Evolutionary conservation across 2,329 filamentous ascomycete genomes (phyloP), one percentile per base, ranked within the genome.

Genomic region (Colletotrichum euphorbiae): DNA sequence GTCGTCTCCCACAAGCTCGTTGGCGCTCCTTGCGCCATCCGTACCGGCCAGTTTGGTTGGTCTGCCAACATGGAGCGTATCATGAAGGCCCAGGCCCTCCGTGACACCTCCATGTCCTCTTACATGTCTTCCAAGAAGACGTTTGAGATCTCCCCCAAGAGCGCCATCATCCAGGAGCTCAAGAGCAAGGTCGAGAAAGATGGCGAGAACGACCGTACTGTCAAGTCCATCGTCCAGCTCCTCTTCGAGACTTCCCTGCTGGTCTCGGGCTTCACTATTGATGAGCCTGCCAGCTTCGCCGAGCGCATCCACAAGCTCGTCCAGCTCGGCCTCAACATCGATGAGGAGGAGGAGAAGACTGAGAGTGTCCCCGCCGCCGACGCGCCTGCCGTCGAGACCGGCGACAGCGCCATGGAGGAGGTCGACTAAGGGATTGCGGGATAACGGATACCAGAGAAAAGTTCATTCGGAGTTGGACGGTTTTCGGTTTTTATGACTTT

Each of bases 71-170:
- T 99, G 96, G 96, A 99, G 90, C 96, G 96, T 88, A 99, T 99
- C 91, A 99, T 99, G 96, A 99, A 99, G 92, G 96, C 96, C 31
- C 96, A 99, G 89, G 96, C 96, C 79, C 95, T 99, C 78, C 96
- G 96, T 86, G 96, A 99, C 87, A 99, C 96, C 75, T 98, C 94
- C 78, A 99, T 99, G 96, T 93, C 90, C 85, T 97, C 93, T 77
- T 99, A 99, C 93, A 99, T 99, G 96, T 97, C 93, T 74, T 98
- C 95, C 81, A 99, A 99, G 94, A 99, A 99, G 93, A 99, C 96
- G 36, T 98, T 99, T 76, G 96, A 99, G 88, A 98, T 99, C 84
- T 98, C 96, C n/a, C 96, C 96, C 82, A 95, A 96, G 89, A 97
- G 93, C 77, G 81, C 93, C 73, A 99, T 99, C 84, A 90, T 99